Evolutionary conservation across 2,329 filamentous ascomycete species (phyloP).

Genomic region (Scortechinia acanthostroma): DNA sequence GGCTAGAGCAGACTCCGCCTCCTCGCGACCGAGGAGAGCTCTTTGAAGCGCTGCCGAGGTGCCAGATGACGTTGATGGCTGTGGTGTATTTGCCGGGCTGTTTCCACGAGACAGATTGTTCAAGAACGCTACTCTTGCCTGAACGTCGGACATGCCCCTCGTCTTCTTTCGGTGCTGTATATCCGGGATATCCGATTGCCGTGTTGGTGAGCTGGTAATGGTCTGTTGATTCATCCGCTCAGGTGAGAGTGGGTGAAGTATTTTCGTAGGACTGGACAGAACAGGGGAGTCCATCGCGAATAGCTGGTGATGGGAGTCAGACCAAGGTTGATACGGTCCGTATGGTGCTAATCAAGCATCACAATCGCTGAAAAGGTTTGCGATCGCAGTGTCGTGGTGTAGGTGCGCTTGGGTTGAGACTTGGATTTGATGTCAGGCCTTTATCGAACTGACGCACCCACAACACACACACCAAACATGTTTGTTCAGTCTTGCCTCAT

Average conservation of each 20-base stretch:
- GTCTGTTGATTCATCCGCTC: constrained; percentile 37
- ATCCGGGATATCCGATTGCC: constrained; percentile 20
- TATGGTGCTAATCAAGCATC: no score
- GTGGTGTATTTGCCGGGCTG: constrained; percentile 10
- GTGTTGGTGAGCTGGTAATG: constrained; percentile 23
- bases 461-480: no score
- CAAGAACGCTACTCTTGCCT: constrained; percentile 35
- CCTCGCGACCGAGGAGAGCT: constrained; percentile 32
- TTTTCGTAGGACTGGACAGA: constrained; percentile 13
- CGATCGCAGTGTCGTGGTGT: no score
- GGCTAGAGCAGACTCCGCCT: constrained; percentile 27
- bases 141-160: constrained; percentile 29
- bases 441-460: no score
- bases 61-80: constrained; percentile 23
- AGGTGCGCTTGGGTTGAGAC: no score
- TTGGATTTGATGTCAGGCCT: no score
- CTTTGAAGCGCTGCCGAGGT: constrained; percentile 30
- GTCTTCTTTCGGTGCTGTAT: constrained; percentile 23
- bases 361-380: no score
- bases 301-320: no score
- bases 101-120: constrained; percentile 27
- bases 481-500: no score
- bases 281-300: not conserved
- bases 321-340: no score
- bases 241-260: constrained; percentile 32